Evolutionary conservation across 352 stramenopile genomes (phyloP), one percentile per base, ranked within the genome.

Genomic region (Achlya hypogyna): DNA sequence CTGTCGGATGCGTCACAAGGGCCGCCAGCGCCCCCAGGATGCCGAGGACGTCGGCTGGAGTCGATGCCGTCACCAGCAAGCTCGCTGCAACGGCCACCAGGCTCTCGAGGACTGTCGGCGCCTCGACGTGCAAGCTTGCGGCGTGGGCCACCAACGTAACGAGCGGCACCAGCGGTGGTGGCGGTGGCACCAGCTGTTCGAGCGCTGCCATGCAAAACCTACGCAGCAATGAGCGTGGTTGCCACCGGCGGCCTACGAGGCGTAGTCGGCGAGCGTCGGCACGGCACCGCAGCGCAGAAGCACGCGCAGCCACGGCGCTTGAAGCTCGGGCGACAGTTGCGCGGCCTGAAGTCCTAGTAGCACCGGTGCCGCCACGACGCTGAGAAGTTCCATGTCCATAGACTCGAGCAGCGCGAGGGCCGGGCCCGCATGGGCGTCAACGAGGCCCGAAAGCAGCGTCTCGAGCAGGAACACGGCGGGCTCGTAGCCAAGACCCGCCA

Each of bases 391-490:
- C 16, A 31, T 51, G n/a, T 66, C 29, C 16, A 23, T 27, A 14
- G 14, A 3, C 5, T 53, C 29, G 22, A 66, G 28, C 6, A 32
- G 8, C 0, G 20, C 18, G 27, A 66, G 59, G 14, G 5, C 23
- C 12, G 27, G 12, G 5, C n/a, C 9, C n/a, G 16, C 12, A 28
- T 66, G 27, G 2, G 31, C 20, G 9, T 20, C 12, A 10, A 66
- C 20, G 8, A 66, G 34, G 2, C 59, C 59, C 42, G 42, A 25
- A 8, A 66, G 29, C 4, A 66, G 47, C 42, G 59, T 66, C 5
- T 66, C 59, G 0, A 66, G 20, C 2, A 66, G 28, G 47, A 58
- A 66, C 38, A 66, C 59, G 6, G 59, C 59, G 31, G 27, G 27
- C n/a, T 66, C 59, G 31, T 54, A 66, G 28, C 29, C 59, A 35